phyloP scores from a whole-genome alignment of 495 filamentous ascomycete species.

The Podospora appendiculata region DNA sequence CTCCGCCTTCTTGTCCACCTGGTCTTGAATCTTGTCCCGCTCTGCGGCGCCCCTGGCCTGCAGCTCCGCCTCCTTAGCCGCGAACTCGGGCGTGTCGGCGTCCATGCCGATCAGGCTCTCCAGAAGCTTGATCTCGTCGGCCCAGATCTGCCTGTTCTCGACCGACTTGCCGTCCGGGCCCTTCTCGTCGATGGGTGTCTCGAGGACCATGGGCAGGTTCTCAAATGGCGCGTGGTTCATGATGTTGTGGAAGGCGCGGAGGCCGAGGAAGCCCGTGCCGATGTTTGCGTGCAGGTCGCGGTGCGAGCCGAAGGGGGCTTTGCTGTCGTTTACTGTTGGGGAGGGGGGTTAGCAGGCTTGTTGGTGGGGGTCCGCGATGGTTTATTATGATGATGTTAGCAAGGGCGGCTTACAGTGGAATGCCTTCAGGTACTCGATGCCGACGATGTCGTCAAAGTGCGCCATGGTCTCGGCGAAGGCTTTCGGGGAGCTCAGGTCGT shows the following conservation, averaged over 20 bases:
- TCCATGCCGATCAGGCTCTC: constrained; percentile 84
- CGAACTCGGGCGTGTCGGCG: constrained; percentile 60
- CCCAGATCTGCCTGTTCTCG: constrained; percentile 73
- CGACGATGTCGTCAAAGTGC: constrained; percentile 74
- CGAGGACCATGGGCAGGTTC: constrained; percentile 81
- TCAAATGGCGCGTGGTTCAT: constrained; percentile 76
- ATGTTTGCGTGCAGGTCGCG: constrained; percentile 92
- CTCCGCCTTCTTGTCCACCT: constrained; percentile 53
- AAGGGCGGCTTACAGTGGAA: constrained; percentile 55
- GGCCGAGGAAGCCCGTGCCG: constrained; percentile 82
- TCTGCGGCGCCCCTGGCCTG: constrained; percentile 57
- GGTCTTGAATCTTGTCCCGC: constrained; percentile 64
- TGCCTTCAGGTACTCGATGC: constrained; percentile 70
- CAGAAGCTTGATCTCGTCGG: constrained; percentile 78
- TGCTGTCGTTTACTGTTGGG: constrained; percentile 70
- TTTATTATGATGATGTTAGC: too few relatives aligned
- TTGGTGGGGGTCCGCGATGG: background rate
- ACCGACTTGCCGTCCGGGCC: constrained; percentile 46
- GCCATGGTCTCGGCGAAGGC: constrained; percentile 65
- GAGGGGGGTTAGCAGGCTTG: background rate
- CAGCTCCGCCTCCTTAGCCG: constrained; percentile 48
- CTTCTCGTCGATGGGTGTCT: constrained; percentile 79
- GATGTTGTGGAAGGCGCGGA: constrained; percentile 83
- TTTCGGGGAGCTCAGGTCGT: constrained; percentile 71
- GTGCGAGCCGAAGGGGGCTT: constrained; percentile 69